A percentile compares a stretch with the other conserved stretches of the same genome.
phyloP scores from a whole-genome alignment of 441 rosid genomes.

The Populus hybrid region DNA sequence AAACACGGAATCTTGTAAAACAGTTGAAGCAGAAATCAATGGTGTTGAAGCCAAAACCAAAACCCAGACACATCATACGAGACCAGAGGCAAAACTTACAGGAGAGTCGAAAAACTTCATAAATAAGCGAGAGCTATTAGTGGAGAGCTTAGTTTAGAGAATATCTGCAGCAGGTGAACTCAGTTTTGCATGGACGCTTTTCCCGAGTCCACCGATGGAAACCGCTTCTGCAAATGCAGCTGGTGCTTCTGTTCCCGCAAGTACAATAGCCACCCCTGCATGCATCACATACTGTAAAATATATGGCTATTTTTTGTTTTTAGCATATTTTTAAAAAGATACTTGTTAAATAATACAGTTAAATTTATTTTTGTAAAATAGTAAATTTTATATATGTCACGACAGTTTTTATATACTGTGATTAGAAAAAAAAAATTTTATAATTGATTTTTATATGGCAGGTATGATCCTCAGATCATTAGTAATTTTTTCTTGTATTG shows the following conservation, averaged over 20 bases:
- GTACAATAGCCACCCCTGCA: slow-evolving; percentile 76
- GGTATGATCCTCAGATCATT: background rate
- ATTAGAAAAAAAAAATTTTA: too few relatives aligned
- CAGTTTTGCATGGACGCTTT: slow-evolving; percentile 63
- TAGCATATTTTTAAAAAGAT: too few relatives aligned
- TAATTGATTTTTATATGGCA: background rate
- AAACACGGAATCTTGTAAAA: too few relatives aligned
- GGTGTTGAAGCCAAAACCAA: too few relatives aligned
- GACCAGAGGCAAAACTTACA: slow-evolving; percentile 28
- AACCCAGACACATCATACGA: background rate
- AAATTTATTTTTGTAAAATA: too few relatives aligned
- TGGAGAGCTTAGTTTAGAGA: slow-evolving; percentile 72
- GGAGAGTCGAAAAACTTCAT: slow-evolving; percentile 81
- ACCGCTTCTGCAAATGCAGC: slow-evolving; percentile 87
- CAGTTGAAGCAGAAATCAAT: background rate
- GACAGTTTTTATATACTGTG: too few relatives aligned
- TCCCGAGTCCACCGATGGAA: slow-evolving; percentile 76
- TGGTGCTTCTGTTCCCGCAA: slow-evolving; percentile 79
- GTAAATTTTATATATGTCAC: too few relatives aligned
- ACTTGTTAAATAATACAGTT: too few relatives aligned
- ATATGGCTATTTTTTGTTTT: too few relatives aligned
- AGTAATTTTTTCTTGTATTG: too few relatives aligned
- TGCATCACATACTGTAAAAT: slow-evolving; percentile 80
- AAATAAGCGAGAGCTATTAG: slow-evolving; percentile 78
- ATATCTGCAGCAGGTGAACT: slow-evolving; percentile 75